These are phyloP conservation scores for Aspergillus proliferans DNA, from an alignment of 2,329 filamentous ascomycete genomes.

Conservation along the genomic window DNA sequence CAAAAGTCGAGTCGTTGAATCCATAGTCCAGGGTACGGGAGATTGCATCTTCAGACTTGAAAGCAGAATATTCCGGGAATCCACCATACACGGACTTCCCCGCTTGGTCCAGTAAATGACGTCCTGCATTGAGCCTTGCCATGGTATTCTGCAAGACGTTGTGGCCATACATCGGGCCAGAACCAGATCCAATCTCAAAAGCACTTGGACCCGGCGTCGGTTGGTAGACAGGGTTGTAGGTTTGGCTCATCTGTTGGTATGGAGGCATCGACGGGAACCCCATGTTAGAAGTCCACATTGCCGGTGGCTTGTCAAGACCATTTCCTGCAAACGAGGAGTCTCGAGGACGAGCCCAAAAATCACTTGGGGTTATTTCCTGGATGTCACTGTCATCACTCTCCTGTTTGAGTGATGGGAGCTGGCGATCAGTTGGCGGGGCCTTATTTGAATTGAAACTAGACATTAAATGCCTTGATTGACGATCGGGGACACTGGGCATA, in stretches of 20 bases:
- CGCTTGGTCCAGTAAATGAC: constrained; percentile 7
- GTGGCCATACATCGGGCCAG: constrained; percentile 8
- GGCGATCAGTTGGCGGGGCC: not conserved
- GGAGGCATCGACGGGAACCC: too few relatives aligned
- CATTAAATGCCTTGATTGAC: too few relatives aligned
- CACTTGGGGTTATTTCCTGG: constrained; percentile 22
- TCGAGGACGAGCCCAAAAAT: constrained; percentile 10
- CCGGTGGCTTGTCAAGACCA: too few relatives aligned
- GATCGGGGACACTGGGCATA: too few relatives aligned
- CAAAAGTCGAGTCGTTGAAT: not conserved
- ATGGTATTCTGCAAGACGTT: constrained; percentile 14
- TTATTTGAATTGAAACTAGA: too few relatives aligned
- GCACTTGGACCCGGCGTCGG: constrained; percentile 2
- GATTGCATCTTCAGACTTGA: not conserved
- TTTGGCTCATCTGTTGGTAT: too few relatives aligned
- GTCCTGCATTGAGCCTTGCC: constrained; percentile 13
- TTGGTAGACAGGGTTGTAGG: not conserved
- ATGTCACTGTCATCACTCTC: constrained; percentile 29
- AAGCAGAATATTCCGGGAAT: constrained; percentile 2
- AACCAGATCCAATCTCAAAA: not conserved
- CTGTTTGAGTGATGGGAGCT: not conserved
- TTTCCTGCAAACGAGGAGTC: too few relatives aligned
- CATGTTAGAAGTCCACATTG: too few relatives aligned
- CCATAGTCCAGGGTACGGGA: not conserved
- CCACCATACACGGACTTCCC: constrained; percentile 6